phyloP scores from a whole-genome alignment of 805 yeast genomes.

The Ogataea allantospora region DNA sequence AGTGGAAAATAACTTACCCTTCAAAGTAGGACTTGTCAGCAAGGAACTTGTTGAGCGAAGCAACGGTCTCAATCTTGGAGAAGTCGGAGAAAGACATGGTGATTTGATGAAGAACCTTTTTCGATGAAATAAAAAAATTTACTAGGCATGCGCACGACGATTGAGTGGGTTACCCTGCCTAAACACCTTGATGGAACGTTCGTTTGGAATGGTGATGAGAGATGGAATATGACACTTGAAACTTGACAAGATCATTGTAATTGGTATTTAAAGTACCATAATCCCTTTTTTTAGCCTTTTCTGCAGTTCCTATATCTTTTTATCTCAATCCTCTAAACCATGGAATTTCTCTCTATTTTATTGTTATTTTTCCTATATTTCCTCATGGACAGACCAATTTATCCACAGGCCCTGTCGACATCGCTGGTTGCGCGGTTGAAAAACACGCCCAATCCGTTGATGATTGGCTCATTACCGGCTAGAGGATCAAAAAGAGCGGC shows the following conservation, averaged over 20 bases:
- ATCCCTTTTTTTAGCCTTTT: neutral
- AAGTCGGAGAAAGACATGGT: constrained; percentile 78
- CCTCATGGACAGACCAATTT: constrained; percentile 29
- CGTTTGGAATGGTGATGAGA: neutral
- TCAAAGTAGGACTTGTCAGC: constrained; percentile 92
- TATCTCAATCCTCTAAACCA: too few relatives aligned
- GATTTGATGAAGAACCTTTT: constrained; percentile 6
- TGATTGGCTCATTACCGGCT: constrained; percentile 70
- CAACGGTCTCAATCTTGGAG: constrained; percentile 71
- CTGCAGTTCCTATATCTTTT: too few relatives aligned
- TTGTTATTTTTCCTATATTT: neutral
- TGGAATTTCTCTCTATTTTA: neutral
- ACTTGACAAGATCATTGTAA: too few relatives aligned
- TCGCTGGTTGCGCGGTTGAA: constrained; percentile 71
- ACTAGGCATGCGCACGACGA: constrained; percentile 12
- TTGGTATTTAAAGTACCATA: too few relatives aligned
- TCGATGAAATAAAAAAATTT: constrained; percentile 11
- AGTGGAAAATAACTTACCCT: constrained; percentile 66
- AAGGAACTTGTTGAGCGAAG: constrained; percentile 78
- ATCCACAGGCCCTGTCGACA: constrained; percentile 80
- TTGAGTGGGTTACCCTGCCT: constrained; percentile 16
- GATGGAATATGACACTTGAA: neutral
- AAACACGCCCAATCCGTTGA: constrained; percentile 69
- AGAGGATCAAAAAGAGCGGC: constrained; percentile 74
- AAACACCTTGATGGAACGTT: too few relatives aligned